phyloP scores from a whole-genome alignment of 2,329 filamentous ascomycete genomes.

The Berkeleyomyces basicola region DNA sequence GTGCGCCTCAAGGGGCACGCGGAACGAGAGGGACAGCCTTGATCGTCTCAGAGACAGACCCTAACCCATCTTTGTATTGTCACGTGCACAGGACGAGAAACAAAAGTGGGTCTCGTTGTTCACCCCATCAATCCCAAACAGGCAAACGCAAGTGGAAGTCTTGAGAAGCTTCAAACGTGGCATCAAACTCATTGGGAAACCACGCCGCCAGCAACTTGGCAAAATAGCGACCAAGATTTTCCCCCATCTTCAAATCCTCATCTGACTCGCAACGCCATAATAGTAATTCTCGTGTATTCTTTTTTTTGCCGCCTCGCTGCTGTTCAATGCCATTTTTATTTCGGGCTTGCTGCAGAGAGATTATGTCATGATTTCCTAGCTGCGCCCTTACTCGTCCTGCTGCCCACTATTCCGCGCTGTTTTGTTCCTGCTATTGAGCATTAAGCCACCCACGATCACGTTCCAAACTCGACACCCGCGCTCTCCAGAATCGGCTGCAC shows the following conservation, averaged over 20 bases:
- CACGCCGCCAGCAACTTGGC: background rate
- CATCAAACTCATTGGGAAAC: constrained; percentile 14
- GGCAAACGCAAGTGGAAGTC: constrained; percentile 8
- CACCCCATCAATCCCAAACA: constrained; percentile 8
- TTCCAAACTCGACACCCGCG: background rate
- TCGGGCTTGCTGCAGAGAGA: background rate
- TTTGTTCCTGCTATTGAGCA: constrained; percentile 11
- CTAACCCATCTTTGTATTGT: background rate
- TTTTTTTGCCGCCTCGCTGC: background rate
- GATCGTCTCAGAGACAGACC: background rate
- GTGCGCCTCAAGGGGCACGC: too few species aligned
- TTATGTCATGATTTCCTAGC: background rate
- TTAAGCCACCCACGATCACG: background rate
- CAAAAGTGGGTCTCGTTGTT: background rate
- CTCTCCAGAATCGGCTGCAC: background rate
- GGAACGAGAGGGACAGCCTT: too few species aligned
- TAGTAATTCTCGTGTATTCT: background rate
- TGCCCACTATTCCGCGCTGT: background rate
- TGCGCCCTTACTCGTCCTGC: background rate
- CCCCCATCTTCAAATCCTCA: background rate
- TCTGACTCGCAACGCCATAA: background rate
- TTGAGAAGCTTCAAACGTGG: constrained; percentile 16
- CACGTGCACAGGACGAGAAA: background rate
- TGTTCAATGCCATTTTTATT: background rate
- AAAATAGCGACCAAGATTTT: background rate